Evolutionary conservation across 768 basidiomycete genomes (phyloP), one percentile per base, ranked within the genome.

Genomic region (Tricholoma bakamatsutake): DNA sequence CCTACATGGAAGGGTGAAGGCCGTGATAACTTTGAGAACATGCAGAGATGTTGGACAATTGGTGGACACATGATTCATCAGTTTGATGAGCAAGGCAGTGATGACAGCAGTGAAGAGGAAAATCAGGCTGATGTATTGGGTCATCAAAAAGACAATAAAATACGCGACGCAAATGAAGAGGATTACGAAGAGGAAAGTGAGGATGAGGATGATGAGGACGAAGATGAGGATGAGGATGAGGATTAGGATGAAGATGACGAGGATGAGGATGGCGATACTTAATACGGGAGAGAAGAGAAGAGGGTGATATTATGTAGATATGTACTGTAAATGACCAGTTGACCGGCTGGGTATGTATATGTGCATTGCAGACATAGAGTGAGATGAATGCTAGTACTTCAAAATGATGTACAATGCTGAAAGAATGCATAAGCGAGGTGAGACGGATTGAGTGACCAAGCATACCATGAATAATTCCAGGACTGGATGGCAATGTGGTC

Each of bases 341-440:
- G 78, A 63, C 87, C 86, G 27, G 37, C n/a, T 56, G 59, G 21
- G 62, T 61, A 63, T 62, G 43, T 58, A 50, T 13, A 7, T 37
- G 53, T 10, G 6, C 37, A 27, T 50, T 51, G 57, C 49, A n/a
- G n/a, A n/a, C n/a, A n/a, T n/a, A n/a, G n/a, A n/a, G 52, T 43
- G 43, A 57, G 34, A 28, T 39, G 5, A 10, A 35, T 42, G 42
- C 72, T 75, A 89, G 59, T 87, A 86, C 68, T 90, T 91, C 57
- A 89, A 68, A 61, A 91, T 90, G 66, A 92, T 88, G 72, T 90
- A 92, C 11, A 92, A 66, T 13, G 90, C 89, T 88, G 60, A 35
- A 52, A 45, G 54, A 37, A 33, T n/a, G 31, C 40, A 34, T 35
- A 37, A 66, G 46, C 67, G 63, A 52, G 45, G 33, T n/a, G 17